These are phyloP conservation scores for Coniella lustricola DNA, from an alignment of 2,329 filamentous ascomycete genomes.

Conservation along the genomic window DNA sequence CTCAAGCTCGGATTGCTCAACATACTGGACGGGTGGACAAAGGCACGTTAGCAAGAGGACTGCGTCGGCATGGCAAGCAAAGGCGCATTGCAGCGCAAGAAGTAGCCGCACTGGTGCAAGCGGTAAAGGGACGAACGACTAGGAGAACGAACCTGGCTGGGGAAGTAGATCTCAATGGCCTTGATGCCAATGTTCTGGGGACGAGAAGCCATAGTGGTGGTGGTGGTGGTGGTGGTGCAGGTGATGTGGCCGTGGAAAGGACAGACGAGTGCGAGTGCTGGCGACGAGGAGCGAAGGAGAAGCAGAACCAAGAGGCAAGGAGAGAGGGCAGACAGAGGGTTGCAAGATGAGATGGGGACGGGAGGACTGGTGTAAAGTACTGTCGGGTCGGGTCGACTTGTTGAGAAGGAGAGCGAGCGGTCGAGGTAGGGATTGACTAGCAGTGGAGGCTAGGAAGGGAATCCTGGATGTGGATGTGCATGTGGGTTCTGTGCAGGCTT, in stretches of 20 bases:
- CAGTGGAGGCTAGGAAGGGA: no score
- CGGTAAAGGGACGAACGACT: background rate
- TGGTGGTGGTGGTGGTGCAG: background rate
- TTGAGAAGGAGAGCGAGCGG: conserved; percentile 1
- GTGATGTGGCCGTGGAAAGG: background rate
- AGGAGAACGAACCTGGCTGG: conserved; percentile 61
- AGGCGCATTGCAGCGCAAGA: no score
- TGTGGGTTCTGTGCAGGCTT: no score
- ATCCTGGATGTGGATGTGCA: no score
- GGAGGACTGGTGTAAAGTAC: no score
- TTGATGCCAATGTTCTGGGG: conserved; percentile 88
- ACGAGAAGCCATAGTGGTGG: conserved; percentile 58
- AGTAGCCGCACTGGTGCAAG: no score
- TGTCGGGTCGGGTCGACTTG: no score
- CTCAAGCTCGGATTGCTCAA: conserved; percentile 76
- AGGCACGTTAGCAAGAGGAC: conserved; percentile 2
- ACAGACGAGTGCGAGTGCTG: conserved; percentile 1
- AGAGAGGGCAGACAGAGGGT: background rate
- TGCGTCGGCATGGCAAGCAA: no score
- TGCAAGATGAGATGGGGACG: background rate
- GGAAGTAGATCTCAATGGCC: conserved; percentile 86
- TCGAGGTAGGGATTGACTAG: background rate
- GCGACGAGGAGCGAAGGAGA: conserved; percentile 2
- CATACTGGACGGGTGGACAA: conserved; percentile 54
- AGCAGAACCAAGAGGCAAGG: background rate